Conservation (phyloP, 192 early-diverging fungal species). For the Backusella australiensis region DNA sequence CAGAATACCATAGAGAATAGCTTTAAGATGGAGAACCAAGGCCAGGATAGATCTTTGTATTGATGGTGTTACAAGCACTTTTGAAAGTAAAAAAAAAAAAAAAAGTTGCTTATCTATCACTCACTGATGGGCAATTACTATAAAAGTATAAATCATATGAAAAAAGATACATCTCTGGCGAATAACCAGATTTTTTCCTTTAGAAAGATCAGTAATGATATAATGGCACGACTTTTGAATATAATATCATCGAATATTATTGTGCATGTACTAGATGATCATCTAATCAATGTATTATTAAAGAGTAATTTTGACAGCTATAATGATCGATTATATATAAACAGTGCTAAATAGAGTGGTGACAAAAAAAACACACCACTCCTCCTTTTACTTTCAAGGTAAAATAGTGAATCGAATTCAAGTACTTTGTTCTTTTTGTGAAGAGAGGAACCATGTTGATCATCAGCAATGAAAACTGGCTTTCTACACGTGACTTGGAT, state of each 20-base stretch:
- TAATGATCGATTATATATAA: too few species aligned
- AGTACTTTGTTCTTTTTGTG: background rate
- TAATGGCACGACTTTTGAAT: too few species aligned
- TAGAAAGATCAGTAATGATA: background rate
- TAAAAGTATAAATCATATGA: background rate
- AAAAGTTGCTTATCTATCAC: background rate
- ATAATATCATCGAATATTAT: too few species aligned
- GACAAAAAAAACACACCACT: background rate
- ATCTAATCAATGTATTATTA: too few species aligned
- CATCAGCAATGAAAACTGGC: too few species aligned
- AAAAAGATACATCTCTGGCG: background rate
- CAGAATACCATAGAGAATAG: too few species aligned
- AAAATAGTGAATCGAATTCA: background rate
- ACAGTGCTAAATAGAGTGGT: too few species aligned
- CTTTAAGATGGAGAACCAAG: too few species aligned
- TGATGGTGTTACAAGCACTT: background rate
- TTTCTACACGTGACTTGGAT: too few species aligned
- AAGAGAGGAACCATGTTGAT: too few species aligned
- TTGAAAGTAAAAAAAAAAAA: background rate
- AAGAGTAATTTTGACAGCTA: too few species aligned
- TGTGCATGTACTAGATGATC: too few species aligned
- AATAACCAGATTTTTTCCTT: background rate
- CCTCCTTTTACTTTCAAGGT: background rate
- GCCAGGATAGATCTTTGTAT: background rate
- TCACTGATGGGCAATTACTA: background rate